Evolutionary conservation across 2,329 filamentous ascomycete genomes (phyloP).

Genomic region (Penicillium concentricum): DNA sequence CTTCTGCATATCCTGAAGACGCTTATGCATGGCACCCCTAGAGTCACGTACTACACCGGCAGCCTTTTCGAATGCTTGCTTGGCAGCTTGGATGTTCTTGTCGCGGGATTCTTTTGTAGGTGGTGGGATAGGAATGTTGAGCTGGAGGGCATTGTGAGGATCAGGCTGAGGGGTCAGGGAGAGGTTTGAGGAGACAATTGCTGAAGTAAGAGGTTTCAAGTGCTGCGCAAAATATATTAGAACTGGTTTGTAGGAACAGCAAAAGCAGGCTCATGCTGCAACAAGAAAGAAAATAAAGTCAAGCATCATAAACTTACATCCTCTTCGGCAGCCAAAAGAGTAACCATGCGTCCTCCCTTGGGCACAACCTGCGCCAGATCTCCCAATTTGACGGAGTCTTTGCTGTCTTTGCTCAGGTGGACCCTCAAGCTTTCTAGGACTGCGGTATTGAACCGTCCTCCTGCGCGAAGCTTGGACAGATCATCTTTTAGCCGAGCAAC

Average conservation of each 20-base stretch:
- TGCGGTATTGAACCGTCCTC: conserved; percentile 63
- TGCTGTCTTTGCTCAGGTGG: conserved; percentile 53
- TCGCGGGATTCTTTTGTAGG: conserved; percentile 48
- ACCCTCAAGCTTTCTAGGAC: conserved; percentile 62
- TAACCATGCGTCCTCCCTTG: conserved; percentile 59
- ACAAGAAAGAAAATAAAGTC: background rate
- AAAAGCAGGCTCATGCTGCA: background rate
- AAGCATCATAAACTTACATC: conserved; percentile 48
- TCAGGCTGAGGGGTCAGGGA: conserved; percentile 46
- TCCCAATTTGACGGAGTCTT: conserved; percentile 54
- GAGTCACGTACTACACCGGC: conserved; percentile 41
- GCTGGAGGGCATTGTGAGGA: conserved; percentile 44
- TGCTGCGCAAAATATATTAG: conserved; percentile 31
- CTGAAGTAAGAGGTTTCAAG: conserved; percentile 45
- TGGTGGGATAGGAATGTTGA: conserved; percentile 48
- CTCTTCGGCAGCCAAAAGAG: conserved; percentile 64
- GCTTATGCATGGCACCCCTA: conserved; percentile 46
- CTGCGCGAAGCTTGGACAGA: conserved; percentile 60
- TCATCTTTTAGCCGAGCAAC: conserved; percentile 60
- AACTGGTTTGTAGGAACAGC: background rate
- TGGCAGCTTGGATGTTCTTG: conserved; percentile 41
- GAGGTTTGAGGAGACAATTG: conserved; percentile 43
- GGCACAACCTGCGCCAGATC: conserved; percentile 68
- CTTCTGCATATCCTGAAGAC: conserved; percentile 45
- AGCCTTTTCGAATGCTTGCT: conserved; percentile 46